Conservation (phyloP, 306 rosid genomes). For the Sicyos baderoa region DNA sequence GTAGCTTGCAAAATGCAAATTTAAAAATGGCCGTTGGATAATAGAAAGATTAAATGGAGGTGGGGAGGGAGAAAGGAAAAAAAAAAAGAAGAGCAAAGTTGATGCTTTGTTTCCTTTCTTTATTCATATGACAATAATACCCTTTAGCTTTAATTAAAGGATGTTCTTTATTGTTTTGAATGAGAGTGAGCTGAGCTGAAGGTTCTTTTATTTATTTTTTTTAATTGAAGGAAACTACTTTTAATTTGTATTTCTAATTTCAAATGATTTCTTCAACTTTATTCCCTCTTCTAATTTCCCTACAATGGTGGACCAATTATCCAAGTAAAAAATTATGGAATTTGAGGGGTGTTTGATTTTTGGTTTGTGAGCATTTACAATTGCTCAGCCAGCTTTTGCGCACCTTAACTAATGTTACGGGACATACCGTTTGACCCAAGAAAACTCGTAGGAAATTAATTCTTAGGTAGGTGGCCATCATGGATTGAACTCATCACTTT, state of each 20-base stretch:
- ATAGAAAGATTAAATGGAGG: conserved; percentile 63
- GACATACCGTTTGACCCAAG: too few species aligned
- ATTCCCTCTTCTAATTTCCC: conserved; percentile 61
- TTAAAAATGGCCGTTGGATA: conserved; percentile 49
- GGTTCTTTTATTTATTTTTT: conserved; percentile 28
- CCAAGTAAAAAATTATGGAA: conserved; percentile 23
- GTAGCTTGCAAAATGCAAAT: conserved; percentile 21
- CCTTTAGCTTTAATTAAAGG: conserved; percentile 45
- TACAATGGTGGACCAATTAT: conserved; percentile 50
- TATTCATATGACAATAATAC: conserved; percentile 57
- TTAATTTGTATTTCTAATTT: conserved; percentile 2
- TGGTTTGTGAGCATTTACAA: too few species aligned
- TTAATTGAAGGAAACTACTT: background rate
- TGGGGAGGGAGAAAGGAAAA: conserved; percentile 42
- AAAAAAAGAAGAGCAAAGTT: conserved; percentile 31
- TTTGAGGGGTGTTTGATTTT: background rate
- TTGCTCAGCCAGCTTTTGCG: too few species aligned
- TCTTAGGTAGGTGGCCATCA: too few species aligned
- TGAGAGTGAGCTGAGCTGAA: too few species aligned
- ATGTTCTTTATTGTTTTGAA: too few species aligned
- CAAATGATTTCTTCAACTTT: conserved; percentile 35
- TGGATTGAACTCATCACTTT: too few species aligned
- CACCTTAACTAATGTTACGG: too few species aligned
- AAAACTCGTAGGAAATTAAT: too few species aligned
- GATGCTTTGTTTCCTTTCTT: conserved; percentile 41